Conservation (phyloP, 2,329 filamentous ascomycete genomes). For the Fusarium sp. region DNA sequence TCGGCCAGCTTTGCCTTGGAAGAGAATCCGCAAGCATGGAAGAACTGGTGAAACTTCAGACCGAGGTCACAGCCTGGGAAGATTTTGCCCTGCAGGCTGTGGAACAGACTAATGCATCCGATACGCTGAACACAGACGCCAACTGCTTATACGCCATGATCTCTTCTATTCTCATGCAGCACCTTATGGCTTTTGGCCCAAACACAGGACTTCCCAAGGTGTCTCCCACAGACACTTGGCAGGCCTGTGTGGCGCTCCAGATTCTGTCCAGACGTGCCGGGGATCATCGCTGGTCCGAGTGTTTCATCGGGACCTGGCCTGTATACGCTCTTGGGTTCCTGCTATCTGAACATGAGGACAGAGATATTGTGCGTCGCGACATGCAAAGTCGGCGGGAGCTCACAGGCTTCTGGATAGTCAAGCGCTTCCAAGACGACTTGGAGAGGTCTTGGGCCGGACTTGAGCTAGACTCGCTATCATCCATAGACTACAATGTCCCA, state of each 20-base stretch:
- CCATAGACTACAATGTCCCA: background rate
- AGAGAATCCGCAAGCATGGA: background rate
- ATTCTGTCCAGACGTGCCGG: background rate
- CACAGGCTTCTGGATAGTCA: background rate
- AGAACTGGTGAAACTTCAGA: accelerated
- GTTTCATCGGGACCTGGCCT: background rate
- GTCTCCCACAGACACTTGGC: background rate
- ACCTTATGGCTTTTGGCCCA: background rate
- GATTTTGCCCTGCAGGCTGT: background rate
- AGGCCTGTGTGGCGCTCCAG: background rate
- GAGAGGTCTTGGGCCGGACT: background rate
- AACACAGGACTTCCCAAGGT: background rate
- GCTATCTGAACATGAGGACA: background rate
- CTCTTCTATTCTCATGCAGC: background rate
- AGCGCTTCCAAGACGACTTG: background rate
- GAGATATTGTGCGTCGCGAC: background rate
- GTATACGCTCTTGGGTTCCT: background rate
- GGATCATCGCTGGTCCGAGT: background rate
- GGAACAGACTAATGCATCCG: accelerated
- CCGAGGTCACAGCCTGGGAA: background rate
- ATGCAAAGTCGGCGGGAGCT: background rate
- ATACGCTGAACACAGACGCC: background rate
- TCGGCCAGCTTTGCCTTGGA: background rate
- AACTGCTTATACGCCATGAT: background rate
- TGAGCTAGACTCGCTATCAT: accelerated